Conservation (phyloP, 352 stramenopile genomes). For the Pythium aphanidermatum region DNA sequence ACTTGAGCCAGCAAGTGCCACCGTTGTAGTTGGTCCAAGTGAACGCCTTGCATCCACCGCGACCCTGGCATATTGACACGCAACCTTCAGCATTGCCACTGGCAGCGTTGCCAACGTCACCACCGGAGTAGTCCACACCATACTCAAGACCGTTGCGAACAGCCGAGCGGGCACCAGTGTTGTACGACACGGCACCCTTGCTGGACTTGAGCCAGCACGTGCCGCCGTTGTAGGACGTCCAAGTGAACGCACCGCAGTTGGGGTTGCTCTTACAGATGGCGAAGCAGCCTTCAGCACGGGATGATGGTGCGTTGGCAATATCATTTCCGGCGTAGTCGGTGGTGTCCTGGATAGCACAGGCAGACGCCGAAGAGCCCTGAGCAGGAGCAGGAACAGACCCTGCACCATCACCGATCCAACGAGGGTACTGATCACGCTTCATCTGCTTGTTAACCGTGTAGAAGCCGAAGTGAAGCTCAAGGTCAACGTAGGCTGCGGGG, state of each 20-base stretch:
- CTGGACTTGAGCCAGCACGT: slow-evolving; percentile 17
- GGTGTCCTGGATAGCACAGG: too few relatives aligned
- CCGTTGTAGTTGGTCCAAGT: slow-evolving; percentile 18
- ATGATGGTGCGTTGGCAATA: slow-evolving; percentile 1
- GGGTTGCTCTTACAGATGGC: background rate
- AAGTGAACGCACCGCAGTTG: slow-evolving; percentile 21
- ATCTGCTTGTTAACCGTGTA: slow-evolving; percentile 14
- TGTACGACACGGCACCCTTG: background rate
- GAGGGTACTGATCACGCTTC: slow-evolving; percentile 21
- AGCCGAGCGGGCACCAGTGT: background rate
- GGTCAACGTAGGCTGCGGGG: slow-evolving; percentile 4
- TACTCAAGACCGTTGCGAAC: background rate
- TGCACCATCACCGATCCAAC: too few relatives aligned
- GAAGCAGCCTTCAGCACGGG: slow-evolving; percentile 4
- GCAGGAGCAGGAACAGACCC: too few relatives aligned
- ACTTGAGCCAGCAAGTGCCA: slow-evolving; percentile 18
- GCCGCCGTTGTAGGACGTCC: slow-evolving; percentile 20
- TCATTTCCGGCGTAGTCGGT: slow-evolving; percentile 20
- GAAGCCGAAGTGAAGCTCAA: slow-evolving; percentile 29
- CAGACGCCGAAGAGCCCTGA: too few relatives aligned
- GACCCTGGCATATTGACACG: background rate
- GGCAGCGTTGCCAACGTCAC: slow-evolving; percentile 3
- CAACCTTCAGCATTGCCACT: background rate
- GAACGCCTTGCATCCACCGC: slow-evolving; percentile 5
- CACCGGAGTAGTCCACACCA: slow-evolving; percentile 1